Evolutionary conservation across 768 basidiomycete genomes (phyloP).

Genomic region (Trametes punicea): DNA sequence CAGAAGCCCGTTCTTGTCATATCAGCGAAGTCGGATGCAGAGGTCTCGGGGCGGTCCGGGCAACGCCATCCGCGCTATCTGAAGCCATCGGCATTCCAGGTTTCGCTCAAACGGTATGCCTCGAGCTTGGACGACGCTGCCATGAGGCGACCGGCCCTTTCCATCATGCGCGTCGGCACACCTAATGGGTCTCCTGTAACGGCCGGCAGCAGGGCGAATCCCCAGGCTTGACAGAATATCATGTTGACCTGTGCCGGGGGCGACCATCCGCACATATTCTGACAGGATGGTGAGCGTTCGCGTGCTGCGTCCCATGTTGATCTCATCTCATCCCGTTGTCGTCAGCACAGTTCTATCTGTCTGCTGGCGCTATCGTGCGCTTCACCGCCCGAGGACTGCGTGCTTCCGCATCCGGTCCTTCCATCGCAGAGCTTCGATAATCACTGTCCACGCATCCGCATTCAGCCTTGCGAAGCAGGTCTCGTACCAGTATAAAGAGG

Average conservation of each 20-base stretch:
- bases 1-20: not conserved
- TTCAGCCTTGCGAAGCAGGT: not conserved
- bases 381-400: not conserved
- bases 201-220: not conserved
- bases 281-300: constrained; percentile 3
- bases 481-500: not conserved
- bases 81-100: constrained; percentile 1
- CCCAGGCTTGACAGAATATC: not conserved
- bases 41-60: not conserved
- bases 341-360: not conserved
- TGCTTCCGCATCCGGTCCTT: not conserved
- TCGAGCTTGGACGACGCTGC: not conserved
- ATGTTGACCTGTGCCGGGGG: not conserved
- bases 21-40: not conserved
- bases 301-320: not conserved
- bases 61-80: constrained; percentile 2
- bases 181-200: not conserved
- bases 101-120: not conserved
- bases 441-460: not conserved
- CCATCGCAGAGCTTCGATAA: not conserved
- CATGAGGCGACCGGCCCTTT: not conserved
- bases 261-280: not conserved
- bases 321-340: not conserved
- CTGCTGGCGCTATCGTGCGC: not conserved
- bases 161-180: too few relatives aligned